Conservation (phyloP, 192 early-diverging fungal genomes). For the Rhizophagus clarus region DNA sequence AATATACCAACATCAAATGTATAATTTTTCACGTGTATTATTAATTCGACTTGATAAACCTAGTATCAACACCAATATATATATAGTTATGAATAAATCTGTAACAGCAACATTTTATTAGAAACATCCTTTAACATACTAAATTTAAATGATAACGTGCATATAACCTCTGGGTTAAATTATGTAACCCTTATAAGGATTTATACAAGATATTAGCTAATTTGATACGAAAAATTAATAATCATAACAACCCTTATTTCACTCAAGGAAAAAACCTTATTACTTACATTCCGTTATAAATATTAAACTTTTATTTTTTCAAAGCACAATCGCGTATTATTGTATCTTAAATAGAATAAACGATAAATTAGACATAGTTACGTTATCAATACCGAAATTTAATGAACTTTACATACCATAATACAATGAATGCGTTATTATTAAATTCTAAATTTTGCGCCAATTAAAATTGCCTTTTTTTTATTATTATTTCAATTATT, state of each 20-base stretch:
- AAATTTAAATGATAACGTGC: background rate
- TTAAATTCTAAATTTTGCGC: background rate
- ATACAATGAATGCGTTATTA: background rate
- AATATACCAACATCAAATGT: constrained; percentile 59
- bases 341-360: too few relatives aligned
- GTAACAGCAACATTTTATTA: background rate
- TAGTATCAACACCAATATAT: constrained; percentile 56
- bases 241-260: background rate
- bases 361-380: background rate
- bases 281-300: background rate
- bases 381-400: background rate
- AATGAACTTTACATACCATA: background rate
- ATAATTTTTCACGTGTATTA: constrained; percentile 50
- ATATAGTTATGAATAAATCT: background rate
- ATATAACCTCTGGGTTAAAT: too few relatives aligned
- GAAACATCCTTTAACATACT: background rate
- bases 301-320: background rate
- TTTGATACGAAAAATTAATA: too few relatives aligned
- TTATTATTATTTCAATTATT: background rate
- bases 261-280: too few relatives aligned
- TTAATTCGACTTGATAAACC: too few relatives aligned
- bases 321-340: constrained; percentile 20
- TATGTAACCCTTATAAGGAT: too few relatives aligned
- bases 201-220: background rate
- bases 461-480: background rate